Percentiles rank a stretch among this genome's conserved stretches.
Evolutionary conservation across 1,284 basidiomycete genomes (phyloP).

Genomic region (Irpex sp.): DNA sequence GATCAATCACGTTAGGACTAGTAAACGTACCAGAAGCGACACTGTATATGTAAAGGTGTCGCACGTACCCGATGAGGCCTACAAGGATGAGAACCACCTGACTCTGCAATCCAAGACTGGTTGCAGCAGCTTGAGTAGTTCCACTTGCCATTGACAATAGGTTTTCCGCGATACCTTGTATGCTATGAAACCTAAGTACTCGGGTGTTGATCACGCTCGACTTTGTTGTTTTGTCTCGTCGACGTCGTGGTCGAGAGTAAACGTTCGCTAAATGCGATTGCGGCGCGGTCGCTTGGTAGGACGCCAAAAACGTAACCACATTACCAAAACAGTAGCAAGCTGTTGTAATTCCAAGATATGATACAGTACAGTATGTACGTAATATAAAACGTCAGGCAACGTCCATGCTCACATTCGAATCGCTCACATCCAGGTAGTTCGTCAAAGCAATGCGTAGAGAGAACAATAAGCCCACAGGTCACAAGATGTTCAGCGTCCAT

Average conservation of each 20-base stretch:
- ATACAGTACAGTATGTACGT: neutral
- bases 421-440: neutral
- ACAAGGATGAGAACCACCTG: slow-evolving; percentile 62
- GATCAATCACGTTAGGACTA: too few relatives aligned
- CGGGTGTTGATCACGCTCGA: too few relatives aligned
- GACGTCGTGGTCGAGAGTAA: too few relatives aligned
- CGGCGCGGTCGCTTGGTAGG: too few relatives aligned
- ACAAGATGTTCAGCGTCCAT: slow-evolving; percentile 35
- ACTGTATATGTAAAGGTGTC: neutral
- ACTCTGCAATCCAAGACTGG: neutral
- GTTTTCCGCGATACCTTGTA: neutral
- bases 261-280: too few relatives aligned
- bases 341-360: neutral
- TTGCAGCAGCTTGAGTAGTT: neutral
- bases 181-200: too few relatives aligned
- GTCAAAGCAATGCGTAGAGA: neutral
- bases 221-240: too few relatives aligned
- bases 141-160: neutral
- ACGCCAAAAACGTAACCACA: too few relatives aligned
- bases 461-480: neutral
- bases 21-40: too few relatives aligned
- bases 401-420: neutral
- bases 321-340: neutral
- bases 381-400: neutral
- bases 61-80: slow-evolving; percentile 57